A percentile compares a stretch with the other conserved stretches of the same genome.
Conservation (phyloP, 2,329 filamentous ascomycete genomes). For the Shiraia sp. region DNA sequence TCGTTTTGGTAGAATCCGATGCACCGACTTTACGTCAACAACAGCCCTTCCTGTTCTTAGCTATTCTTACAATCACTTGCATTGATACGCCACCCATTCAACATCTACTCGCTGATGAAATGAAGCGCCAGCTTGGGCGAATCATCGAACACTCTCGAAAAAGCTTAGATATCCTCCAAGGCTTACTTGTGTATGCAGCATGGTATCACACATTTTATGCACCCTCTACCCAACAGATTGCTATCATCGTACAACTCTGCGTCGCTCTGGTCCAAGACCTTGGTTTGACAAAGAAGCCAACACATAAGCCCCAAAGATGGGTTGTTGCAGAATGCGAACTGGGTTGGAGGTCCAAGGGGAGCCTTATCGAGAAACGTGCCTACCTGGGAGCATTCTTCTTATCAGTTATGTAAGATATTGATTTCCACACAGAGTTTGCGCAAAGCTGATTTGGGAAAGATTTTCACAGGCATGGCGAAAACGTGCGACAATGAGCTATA, state of each 20-base stretch:
- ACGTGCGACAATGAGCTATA: constrained; percentile 15
- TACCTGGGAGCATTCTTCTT: constrained; percentile 27
- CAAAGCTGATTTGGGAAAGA: constrained; percentile 8
- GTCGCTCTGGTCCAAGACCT: constrained; percentile 44
- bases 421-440: not conserved
- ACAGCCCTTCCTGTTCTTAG: constrained; percentile 43
- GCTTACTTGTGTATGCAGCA: constrained; percentile 42
- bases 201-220: constrained; percentile 43
- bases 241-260: constrained; percentile 41
- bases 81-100: constrained; percentile 28
- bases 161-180: constrained; percentile 47
- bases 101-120: constrained; percentile 27
- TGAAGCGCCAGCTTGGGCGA: constrained; percentile 34
- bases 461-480: constrained; percentile 27
- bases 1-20: constrained; percentile 21
- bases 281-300: constrained; percentile 17
- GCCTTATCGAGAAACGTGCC: constrained; percentile 18
- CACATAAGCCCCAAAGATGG: not conserved
- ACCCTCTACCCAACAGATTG: constrained; percentile 34
- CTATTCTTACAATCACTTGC: constrained; percentile 34
- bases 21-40: constrained; percentile 17
- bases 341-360: not conserved
- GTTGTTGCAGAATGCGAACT: not conserved
- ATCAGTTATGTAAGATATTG: constrained; percentile 17
- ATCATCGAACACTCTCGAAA: constrained; percentile 39